These are phyloP conservation scores for Yarrowia yakushimensis DNA, from an alignment of 805 yeast species.

Conservation along the genomic window DNA sequence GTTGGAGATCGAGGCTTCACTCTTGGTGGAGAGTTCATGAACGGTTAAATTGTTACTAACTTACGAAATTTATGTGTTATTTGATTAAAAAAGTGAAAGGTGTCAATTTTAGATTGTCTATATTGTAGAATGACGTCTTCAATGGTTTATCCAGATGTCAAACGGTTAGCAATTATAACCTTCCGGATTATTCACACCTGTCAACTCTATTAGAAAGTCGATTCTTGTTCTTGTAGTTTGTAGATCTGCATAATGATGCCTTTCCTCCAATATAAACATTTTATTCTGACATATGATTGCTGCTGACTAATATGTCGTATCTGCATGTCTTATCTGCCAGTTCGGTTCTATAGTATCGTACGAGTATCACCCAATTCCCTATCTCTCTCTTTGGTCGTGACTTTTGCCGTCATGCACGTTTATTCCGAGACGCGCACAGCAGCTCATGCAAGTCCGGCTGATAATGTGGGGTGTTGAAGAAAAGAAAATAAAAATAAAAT, in stretches of 20 bases:
- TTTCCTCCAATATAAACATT: neutral
- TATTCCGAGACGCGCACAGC: conserved; percentile 12
- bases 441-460: neutral
- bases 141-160: neutral
- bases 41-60: neutral
- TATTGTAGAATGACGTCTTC: no score
- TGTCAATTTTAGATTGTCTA: no score
- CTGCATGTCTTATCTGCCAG: no score
- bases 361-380: no score
- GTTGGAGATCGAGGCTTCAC: conserved; percentile 49
- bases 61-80: neutral
- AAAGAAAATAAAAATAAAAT: neutral
- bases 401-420: conserved; percentile 13
- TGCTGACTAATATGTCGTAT: no score
- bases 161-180: no score
- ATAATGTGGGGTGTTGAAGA: neutral
- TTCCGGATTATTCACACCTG: neutral
- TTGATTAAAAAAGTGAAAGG: no score
- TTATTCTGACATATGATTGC: neutral
- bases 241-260: neutral
- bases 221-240: neutral
- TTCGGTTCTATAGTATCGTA: no score
- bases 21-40: conserved; percentile 9
- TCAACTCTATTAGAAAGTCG: conserved; percentile 11
- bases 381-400: no score